These are phyloP conservation scores for Phytopythium vexans DNA, from an alignment of 352 stramenopile genomes.

Conservation along the genomic window DNA sequence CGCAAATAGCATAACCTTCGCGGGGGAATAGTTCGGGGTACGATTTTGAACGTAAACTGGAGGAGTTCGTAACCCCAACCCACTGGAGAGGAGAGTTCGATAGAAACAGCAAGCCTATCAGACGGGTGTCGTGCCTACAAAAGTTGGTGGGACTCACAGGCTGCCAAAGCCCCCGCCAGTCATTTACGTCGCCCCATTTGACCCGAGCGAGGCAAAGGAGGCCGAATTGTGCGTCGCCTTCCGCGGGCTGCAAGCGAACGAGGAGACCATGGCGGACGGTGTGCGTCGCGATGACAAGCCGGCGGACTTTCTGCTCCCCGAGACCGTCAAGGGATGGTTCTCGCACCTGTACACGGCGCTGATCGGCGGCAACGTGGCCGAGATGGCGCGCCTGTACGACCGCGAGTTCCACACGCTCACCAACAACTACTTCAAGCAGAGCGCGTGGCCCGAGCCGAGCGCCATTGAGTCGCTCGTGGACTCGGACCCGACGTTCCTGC, in stretches of 20 bases:
- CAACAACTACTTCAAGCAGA: conserved; percentile 95
- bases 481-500: conserved; percentile 90
- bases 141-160: conserved; percentile 8
- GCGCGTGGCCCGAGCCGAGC: conserved; percentile 91
- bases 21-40: no score
- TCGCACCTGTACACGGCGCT: conserved; percentile 85
- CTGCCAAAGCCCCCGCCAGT: conserved; percentile 30
- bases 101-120: conserved; percentile 22
- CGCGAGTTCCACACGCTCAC: conserved; percentile 86
- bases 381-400: conserved; percentile 87
- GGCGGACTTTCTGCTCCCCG: conserved; percentile 82
- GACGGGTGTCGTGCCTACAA: conserved; percentile 25
- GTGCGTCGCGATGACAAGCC: conserved; percentile 78
- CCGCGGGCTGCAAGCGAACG: neutral
- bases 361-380: conserved; percentile 72
- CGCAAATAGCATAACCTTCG: neutral
- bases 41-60: no score
- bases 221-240: no score
- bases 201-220: neutral
- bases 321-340: conserved; percentile 89
- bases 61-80: no score
- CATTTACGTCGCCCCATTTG: conserved; percentile 26
- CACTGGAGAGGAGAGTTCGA: neutral
- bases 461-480: conserved; percentile 82
- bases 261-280: conserved; percentile 40